Conservation (phyloP, 805 yeast genomes). For the Priceomyces melissophilus region DNA sequence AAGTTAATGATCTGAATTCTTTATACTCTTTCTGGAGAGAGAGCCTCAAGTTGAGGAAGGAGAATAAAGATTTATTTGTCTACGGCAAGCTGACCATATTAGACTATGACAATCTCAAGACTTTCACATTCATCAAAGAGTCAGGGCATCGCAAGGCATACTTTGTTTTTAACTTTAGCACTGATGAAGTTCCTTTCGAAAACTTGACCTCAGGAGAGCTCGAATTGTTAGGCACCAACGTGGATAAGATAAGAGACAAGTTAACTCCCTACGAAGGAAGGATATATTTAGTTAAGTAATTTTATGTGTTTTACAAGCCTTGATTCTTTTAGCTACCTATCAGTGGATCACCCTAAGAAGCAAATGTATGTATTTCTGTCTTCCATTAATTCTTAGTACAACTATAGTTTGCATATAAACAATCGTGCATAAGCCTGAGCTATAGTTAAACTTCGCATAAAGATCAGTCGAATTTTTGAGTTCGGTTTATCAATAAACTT, state of each 20-base stretch:
- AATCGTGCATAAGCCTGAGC: no score
- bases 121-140: constrained; percentile 42
- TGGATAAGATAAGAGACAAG: constrained; percentile 16
- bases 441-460: no score
- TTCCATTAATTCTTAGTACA: no score
- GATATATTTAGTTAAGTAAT: constrained; percentile 19
- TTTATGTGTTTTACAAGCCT: not conserved
- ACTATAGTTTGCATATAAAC: no score
- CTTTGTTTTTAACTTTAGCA: constrained; percentile 43
- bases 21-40: constrained; percentile 45
- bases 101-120: constrained; percentile 40
- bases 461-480: no score
- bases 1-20: constrained; percentile 44
- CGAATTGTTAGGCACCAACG: constrained; percentile 31
- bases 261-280: constrained; percentile 48
- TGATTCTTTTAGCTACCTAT: no score
- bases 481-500: no score
- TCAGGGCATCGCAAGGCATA: constrained; percentile 26
- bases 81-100: constrained; percentile 45
- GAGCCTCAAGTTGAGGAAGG: constrained; percentile 42
- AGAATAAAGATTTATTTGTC: constrained; percentile 39
- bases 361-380: no score
- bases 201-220: constrained; percentile 23
- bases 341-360: no score
- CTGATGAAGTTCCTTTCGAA: constrained; percentile 27